Percentiles rank a stretch among this genome's conserved stretches.
These are phyloP conservation scores for Lactarius tabidus DNA, from an alignment of 768 basidiomycete species.

Conservation along the genomic window DNA sequence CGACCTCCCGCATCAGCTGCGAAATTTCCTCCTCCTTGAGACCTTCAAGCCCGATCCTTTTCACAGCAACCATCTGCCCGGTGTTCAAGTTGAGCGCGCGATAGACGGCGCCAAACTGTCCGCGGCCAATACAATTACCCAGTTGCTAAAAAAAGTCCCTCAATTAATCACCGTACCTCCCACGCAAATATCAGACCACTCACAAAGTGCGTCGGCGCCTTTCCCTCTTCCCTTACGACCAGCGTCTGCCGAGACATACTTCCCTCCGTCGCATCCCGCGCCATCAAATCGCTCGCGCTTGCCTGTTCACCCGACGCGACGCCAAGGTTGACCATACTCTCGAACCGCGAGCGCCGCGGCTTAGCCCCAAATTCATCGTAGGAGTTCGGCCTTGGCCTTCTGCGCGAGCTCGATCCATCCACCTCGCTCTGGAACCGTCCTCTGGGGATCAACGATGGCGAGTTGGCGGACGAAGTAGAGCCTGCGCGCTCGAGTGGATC, in stretches of 20 bases:
- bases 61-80: slow-evolving; percentile 99
- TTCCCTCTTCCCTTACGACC: slow-evolving; percentile 77
- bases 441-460: slow-evolving; percentile 42
- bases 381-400: slow-evolving; percentile 60
- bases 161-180: slow-evolving; percentile 5
- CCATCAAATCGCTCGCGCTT: slow-evolving; percentile 62
- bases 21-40: slow-evolving; percentile 89
- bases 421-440: slow-evolving; percentile 74
- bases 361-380: slow-evolving; percentile 61
- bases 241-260: slow-evolving; percentile 62
- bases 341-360: slow-evolving; percentile 58
- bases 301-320: slow-evolving; percentile 43
- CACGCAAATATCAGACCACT: slow-evolving; percentile 31
- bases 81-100: slow-evolving; percentile 90
- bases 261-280: slow-evolving; percentile 61
- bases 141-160: slow-evolving; percentile 76
- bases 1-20: slow-evolving; percentile 92
- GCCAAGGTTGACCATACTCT: slow-evolving; percentile 66
- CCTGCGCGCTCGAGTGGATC: slow-evolving; percentile 20
- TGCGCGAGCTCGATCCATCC: slow-evolving; percentile 49
- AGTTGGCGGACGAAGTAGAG: neutral
- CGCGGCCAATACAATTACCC: slow-evolving; percentile 94
- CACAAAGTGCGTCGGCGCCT: slow-evolving; percentile 78
- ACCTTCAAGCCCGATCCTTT: slow-evolving; percentile 87
- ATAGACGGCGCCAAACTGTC: slow-evolving; percentile 96